phyloP scores from a whole-genome alignment of 306 rosid species.

The Boehmeria nivea region DNA sequence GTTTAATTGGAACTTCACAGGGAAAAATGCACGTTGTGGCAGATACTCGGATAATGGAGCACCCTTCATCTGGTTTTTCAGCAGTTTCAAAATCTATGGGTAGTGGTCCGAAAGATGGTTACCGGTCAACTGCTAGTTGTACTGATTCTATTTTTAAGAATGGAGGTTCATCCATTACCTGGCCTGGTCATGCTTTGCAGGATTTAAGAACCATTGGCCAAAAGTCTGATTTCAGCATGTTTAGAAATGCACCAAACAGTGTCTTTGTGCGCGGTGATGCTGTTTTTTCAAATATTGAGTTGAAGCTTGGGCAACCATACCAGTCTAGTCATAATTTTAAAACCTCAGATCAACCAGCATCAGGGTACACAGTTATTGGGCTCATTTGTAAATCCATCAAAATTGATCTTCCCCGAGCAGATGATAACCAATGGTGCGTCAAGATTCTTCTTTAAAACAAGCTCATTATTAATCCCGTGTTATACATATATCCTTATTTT shows the following conservation, averaged over 20 bases:
- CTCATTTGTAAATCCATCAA: conserved; percentile 34
- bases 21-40: conserved; percentile 21
- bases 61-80: too few species aligned
- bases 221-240: conserved; percentile 32
- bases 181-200: conserved; percentile 33
- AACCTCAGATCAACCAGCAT: conserved; percentile 30
- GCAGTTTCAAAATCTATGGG: too few species aligned
- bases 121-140: too few species aligned
- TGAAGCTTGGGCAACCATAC: conserved; percentile 59
- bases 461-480: conserved; percentile 3
- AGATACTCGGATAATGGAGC: too few species aligned
- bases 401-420: conserved; percentile 34
- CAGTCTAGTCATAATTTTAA: conserved; percentile 30
- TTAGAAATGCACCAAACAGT: conserved; percentile 21
- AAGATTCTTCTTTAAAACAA: conserved; percentile 6
- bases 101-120: too few species aligned
- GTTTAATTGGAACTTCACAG: conserved; percentile 32
- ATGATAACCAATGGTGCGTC: conserved; percentile 44
- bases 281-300: conserved; percentile 46
- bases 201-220: conserved; percentile 28
- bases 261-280: conserved; percentile 34
- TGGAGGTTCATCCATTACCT: conserved; percentile 25
- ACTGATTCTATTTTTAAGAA: too few species aligned
- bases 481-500: too few species aligned
- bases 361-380: conserved; percentile 35